phyloP scores from a whole-genome alignment of 2,329 filamentous ascomycete genomes.

The Microcyclospora pomicola region DNA sequence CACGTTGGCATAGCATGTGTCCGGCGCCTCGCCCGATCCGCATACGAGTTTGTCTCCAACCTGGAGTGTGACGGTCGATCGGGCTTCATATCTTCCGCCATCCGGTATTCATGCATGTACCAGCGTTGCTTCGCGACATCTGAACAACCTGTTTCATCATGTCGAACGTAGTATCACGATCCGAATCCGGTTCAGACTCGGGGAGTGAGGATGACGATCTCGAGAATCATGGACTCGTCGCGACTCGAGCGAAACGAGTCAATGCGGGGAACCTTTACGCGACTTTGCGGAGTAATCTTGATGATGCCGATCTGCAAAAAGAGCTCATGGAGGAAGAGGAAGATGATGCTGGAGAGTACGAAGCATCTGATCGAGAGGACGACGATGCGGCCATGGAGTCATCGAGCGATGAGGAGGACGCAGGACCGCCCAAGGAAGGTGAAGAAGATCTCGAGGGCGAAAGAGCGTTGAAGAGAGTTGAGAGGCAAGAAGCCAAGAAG shows the following conservation, averaged over 20 bases:
- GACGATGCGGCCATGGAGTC: slow-evolving; percentile 75
- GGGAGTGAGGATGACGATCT: slow-evolving; percentile 13
- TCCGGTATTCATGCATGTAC: too few relatives aligned
- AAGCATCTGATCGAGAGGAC: slow-evolving; percentile 34
- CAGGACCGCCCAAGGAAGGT: slow-evolving; percentile 31
- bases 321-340: slow-evolving; percentile 36
- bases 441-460: slow-evolving; percentile 71
- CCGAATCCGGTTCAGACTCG: slow-evolving; percentile 7
- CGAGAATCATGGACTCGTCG: slow-evolving; percentile 43
- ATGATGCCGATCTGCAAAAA: slow-evolving; percentile 28
- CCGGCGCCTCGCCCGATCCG: too few relatives aligned
- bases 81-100: too few relatives aligned
- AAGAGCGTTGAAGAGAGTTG: slow-evolving; percentile 66
- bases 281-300: slow-evolving; percentile 52
- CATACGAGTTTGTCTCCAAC: too few relatives aligned
- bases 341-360: slow-evolving; percentile 26
- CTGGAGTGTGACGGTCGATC: too few relatives aligned
- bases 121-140: too few relatives aligned
- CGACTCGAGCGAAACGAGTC: slow-evolving; percentile 58
- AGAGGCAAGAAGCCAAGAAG: slow-evolving; percentile 55
- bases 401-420: slow-evolving; percentile 65
- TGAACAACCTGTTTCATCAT: too few relatives aligned
- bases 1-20: too few relatives aligned
- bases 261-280: slow-evolving; percentile 79
- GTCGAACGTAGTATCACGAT: neutral